Evolutionary conservation across 495 filamentous ascomycete species (phyloP), one percentile per base, ranked within the genome.

Genomic region (Aspergillus conjunctus): DNA sequence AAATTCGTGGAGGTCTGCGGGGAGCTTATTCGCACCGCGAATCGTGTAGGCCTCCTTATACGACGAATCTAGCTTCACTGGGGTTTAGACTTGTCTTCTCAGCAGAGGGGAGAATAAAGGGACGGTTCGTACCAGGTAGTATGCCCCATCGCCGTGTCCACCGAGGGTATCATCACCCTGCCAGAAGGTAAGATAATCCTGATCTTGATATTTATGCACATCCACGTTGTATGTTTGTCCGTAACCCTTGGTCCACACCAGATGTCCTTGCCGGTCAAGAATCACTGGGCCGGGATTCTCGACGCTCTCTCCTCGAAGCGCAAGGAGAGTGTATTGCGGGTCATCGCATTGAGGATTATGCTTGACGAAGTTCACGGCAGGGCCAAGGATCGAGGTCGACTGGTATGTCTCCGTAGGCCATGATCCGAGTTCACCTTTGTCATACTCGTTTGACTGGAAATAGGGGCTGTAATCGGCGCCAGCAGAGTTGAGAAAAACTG

Each of bases 181-280:
- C 82, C 81, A 83, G 55, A 82, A 83, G 0, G 79, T 81, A 41
- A 85, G 58, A 66, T 80, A 81, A 4, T 68, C 66, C 60, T 75
- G 65, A 6, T 72, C 76, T 45, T 71, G 75, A 43, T 73, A 82
- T 6, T 56, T 63, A 18, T 77, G 70, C 2, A 79, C 68, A 60
- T 78, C 73, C 15, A 77, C 45, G 59, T 79, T 78, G 54, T 79
- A 80, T 10, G 74, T 66, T 20, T 70, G 69, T 15, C 68, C 56
- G 51, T 74, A 73, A 4, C 63, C 45, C 39, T 68, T 71, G 15
- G 73, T 74, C 77, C 79, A 80, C 17, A 80, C 71, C 22, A 80
- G 52, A 66, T 76, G 67, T 2, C 79, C 79, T 41, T 76, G 62
- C 21, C 67, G 60, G 61, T 80, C 79, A 10, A 81, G 56, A 32